Percentiles rank a stretch among this genome's conserved stretches.
Conservation (phyloP, 2,329 filamentous ascomycete genomes). For the Epichloe sylvatica region DNA sequence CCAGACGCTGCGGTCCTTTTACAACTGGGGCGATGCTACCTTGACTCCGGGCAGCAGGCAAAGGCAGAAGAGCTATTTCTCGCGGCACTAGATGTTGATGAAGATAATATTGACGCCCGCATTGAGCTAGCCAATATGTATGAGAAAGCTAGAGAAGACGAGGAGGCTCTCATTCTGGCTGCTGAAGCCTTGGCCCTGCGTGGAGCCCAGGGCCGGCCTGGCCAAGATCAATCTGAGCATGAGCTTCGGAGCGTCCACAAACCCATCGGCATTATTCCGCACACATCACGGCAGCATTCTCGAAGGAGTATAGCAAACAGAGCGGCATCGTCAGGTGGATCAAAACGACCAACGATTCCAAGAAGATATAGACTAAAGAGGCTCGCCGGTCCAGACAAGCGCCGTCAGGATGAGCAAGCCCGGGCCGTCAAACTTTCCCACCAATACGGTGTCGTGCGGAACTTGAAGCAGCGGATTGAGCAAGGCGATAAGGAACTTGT, state of each 20-base stretch:
- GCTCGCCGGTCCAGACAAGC: constrained; percentile 29
- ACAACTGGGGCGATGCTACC: constrained; percentile 54
- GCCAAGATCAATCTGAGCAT: neutral
- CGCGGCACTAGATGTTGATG: constrained; percentile 57
- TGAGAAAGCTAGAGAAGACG: constrained; percentile 56
- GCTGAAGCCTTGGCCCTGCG: constrained; percentile 59
- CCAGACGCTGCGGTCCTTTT: constrained; percentile 39
- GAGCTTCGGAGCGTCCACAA: neutral
- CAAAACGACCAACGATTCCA: constrained; percentile 12
- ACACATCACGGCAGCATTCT: neutral
- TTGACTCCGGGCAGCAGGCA: constrained; percentile 45
- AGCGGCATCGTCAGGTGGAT: neutral
- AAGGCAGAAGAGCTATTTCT: constrained; percentile 69
- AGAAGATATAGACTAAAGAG: constrained; percentile 32
- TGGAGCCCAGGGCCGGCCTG: constrained; percentile 24
- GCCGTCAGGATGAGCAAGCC: constrained; percentile 30
- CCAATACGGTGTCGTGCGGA: constrained; percentile 31
- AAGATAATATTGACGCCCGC: constrained; percentile 60
- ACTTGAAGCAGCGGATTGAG: constrained; percentile 28
- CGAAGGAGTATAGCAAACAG: neutral
- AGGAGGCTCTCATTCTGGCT: constrained; percentile 63
- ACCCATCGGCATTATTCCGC: neutral
- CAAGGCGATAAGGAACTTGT: constrained; percentile 30
- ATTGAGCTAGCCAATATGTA: constrained; percentile 75
- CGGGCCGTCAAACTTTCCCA: constrained; percentile 24